Evolutionary conservation across 2,329 filamentous ascomycete genomes (phyloP).

Genomic region (Fusarium sarcochroum): DNA sequence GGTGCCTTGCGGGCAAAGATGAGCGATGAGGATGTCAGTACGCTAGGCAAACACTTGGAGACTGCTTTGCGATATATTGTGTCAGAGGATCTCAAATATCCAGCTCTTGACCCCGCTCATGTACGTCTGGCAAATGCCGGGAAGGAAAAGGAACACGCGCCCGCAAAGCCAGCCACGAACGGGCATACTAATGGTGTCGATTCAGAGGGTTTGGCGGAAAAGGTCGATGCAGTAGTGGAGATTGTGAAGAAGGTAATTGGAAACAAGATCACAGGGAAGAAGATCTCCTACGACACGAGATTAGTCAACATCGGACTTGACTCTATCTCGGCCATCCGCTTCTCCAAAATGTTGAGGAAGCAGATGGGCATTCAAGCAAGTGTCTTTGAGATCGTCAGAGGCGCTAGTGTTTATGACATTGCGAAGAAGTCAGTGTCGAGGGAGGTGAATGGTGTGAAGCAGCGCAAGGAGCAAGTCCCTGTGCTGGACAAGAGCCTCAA

Average conservation of each 20-base stretch:
- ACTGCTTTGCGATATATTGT: not conserved
- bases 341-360: conserved; percentile 29
- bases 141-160: not conserved
- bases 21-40: not conserved
- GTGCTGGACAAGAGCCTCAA: not conserved
- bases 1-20: conserved; percentile 27
- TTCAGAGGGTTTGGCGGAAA: not conserved
- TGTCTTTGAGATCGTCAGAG: conserved; percentile 34
- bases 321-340: conserved; percentile 28
- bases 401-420: conserved; percentile 7
- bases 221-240: not conserved
- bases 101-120: not conserved
- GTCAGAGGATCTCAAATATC: not conserved
- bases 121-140: not conserved
- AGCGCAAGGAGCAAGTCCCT: not conserved
- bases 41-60: not conserved
- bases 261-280: not conserved
- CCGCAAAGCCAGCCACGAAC: not conserved
- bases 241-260: conserved; percentile 16
- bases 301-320: conserved; percentile 25
- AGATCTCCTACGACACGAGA: conserved; percentile 10
- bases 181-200: not conserved
- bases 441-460: not conserved
- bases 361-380: not conserved
- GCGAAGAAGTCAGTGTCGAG: not conserved